Evolutionary conservation across 139 green algal species (phyloP), one percentile per base, ranked within the genome.

Genomic region (Desmodesmus armatus): DNA sequence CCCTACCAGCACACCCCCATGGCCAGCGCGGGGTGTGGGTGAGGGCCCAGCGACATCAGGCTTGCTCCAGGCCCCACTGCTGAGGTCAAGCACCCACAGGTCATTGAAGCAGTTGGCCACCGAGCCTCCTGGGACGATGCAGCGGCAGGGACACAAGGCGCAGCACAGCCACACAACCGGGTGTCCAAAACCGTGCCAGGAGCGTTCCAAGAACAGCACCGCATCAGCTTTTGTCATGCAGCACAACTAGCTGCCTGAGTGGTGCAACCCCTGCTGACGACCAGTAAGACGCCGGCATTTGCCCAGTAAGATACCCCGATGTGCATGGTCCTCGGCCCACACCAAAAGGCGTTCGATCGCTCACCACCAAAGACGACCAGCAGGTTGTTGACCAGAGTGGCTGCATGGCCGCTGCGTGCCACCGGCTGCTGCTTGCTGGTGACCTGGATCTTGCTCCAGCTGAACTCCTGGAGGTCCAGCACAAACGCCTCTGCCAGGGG

Each of bases 101-200:
- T 98, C 95, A 43, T 94, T 93, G 92, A 93, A 98, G 94, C 97
- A 99, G 47, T 89, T 92, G 11, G 95, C 94, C 44, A 98, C 88
- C 17, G 90, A 95, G 83, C 96, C 96, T 35, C 96, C 97, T 93
- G 85, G 0, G 5, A 27, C 21, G 35, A 69, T 33, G 9, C 11
- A 7, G 13, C 33, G 19, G 63, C 41, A 19, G 35, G 72, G 31
- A 47, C 39, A 47, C 27, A 27, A 41, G 23, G 21, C 58, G 58
- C 5, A 35, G 4, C 33, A 9, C 2, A 66, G 7, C 31, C 15
- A 11, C 7, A 27, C 58, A 66, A 58, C 0, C 17, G 47, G 17
- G 47, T 58, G 47, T 13, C 17, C 13, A n/a, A 13, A 58, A 23
- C 47, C 13, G 47, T 15, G 47, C 47, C 47, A 58, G 47, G 47